phyloP scores from a whole-genome alignment of 2,329 filamentous ascomycete species.

The Pseudonectria buxi region DNA sequence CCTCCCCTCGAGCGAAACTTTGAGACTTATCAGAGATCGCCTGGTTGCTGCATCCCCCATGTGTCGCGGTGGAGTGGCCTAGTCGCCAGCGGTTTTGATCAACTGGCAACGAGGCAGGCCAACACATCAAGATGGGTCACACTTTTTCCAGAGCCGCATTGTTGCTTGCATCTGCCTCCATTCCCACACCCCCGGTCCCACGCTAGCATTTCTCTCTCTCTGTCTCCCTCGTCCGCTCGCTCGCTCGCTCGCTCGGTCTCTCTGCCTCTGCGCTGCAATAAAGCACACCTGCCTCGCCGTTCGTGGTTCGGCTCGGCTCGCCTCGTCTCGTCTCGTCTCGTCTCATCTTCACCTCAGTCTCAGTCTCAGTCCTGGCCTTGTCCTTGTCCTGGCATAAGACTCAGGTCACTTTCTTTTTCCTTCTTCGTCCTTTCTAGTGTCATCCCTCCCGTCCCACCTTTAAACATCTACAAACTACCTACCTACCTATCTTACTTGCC shows the following conservation, averaged over 20 bases:
- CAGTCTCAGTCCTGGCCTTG: conserved; percentile 2
- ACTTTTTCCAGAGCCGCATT: conserved; percentile 61
- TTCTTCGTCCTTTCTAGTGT: conserved; percentile 8
- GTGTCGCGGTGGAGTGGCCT: conserved; percentile 52
- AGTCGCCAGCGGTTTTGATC: conserved; percentile 57
- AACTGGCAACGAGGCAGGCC: conserved; percentile 82
- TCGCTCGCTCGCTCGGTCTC: too few relatives aligned
- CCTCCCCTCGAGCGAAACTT: conserved; percentile 24
- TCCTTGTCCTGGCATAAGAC: conserved; percentile 10
- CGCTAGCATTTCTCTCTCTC: conserved; percentile 43
- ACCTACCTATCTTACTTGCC: conserved; percentile 32
- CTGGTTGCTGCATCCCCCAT: conserved; percentile 38
- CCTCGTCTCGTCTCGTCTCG: conserved; percentile 41
- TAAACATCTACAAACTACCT: too few relatives aligned
- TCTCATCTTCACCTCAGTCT: conserved; percentile 38
- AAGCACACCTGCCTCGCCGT: conserved; percentile 58
- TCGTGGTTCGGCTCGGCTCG: conserved; percentile 7
- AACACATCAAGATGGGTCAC: conserved; percentile 81
- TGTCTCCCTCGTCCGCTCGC: too few relatives aligned
- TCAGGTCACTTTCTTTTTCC: conserved; percentile 17
- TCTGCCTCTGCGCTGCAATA: conserved; percentile 56
- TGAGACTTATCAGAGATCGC: conserved; percentile 38
- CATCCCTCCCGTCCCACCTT: too few relatives aligned
- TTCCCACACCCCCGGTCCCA: conserved; percentile 42
- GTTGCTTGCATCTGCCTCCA: conserved; percentile 49